Percentiles rank a stretch among this genome's conserved stretches.
Conservation (phyloP, 1,139 yeast species). For the Kluyveromyces sp. region DNA sequence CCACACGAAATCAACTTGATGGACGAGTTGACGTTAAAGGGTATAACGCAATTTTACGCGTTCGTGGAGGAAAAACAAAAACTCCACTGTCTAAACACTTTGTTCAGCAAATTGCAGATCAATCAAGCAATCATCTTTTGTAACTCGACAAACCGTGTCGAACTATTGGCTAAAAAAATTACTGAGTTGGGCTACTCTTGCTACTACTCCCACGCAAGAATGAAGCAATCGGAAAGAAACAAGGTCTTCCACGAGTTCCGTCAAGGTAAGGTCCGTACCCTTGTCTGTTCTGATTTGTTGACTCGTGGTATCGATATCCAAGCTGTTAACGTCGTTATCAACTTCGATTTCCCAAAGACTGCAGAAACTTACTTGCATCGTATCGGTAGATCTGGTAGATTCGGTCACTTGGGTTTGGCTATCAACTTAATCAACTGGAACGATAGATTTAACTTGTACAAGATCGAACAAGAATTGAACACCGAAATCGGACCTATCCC, state of each 20-base stretch:
- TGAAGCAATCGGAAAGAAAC: conserved; percentile 97
- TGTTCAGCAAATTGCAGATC: conserved; percentile 88
- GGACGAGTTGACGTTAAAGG: conserved; percentile 95
- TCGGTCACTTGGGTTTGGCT: conserved; percentile 96
- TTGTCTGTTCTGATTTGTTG: conserved; percentile 91
- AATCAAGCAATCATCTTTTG: conserved; percentile 96
- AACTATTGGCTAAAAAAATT: conserved; percentile 87
- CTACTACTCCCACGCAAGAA: conserved; percentile 92
- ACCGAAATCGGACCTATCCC: conserved; percentile 98
- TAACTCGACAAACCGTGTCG: conserved; percentile 94
- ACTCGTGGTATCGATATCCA: conserved; percentile 99
- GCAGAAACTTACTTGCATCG: conserved; percentile 97
- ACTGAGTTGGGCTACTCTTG: conserved; percentile 96
- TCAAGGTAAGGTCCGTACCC: conserved; percentile 94
- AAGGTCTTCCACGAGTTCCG: conserved; percentile 98
- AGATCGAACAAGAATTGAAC: conserved; percentile 94
- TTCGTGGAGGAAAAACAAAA: conserved; percentile 96
- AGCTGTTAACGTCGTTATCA: conserved; percentile 95
- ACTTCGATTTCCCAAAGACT: conserved; percentile 96
- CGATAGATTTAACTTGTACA: conserved; percentile 86
- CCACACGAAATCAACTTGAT: conserved; percentile 94
- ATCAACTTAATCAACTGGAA: conserved; percentile 95
- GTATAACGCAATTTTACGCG: conserved; percentile 95
- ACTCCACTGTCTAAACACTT: conserved; percentile 88
- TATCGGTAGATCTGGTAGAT: conserved; percentile 99